Evolutionary conservation across 768 basidiomycete genomes (phyloP).

Genomic region (Pleurotus citrinopileatus): DNA sequence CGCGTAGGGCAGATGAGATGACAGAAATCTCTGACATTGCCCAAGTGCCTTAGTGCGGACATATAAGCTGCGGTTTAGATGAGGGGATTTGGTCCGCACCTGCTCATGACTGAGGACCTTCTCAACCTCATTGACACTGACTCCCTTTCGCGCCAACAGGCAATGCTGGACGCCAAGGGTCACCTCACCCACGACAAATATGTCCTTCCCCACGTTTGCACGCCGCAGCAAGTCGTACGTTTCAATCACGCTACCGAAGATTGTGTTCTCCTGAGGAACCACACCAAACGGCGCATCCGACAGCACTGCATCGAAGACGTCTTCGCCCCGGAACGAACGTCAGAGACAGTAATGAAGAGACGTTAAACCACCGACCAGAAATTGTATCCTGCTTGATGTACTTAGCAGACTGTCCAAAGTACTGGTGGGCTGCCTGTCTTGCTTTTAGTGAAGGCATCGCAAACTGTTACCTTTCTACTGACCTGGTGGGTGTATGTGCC

Average conservation of each 20-base stretch:
- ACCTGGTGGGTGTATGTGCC: constrained; percentile 65
- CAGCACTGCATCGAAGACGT: constrained; percentile 54
- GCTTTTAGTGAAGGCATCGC: neutral
- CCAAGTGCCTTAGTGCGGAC: constrained; percentile 58
- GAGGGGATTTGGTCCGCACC: constrained; percentile 32
- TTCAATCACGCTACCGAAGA: constrained; percentile 70
- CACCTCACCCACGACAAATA: constrained; percentile 58
- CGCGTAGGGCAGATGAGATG: constrained; percentile 48
- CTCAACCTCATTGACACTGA: constrained; percentile 50
- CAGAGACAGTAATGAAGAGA: neutral
- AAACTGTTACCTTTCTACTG: neutral
- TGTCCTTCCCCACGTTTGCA: constrained; percentile 28
- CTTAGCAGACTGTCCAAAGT: constrained; percentile 41
- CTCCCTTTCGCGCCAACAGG: constrained; percentile 60
- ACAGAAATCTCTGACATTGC: constrained; percentile 69
- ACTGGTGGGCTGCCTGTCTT: constrained; percentile 42
- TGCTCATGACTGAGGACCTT: constrained; percentile 78
- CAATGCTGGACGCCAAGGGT: constrained; percentile 65
- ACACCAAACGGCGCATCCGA: constrained; percentile 47
- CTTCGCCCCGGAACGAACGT: constrained; percentile 31
- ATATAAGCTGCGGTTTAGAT: neutral
- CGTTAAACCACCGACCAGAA: constrained; percentile 30
- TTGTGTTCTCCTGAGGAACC: constrained; percentile 81
- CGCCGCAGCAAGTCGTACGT: constrained; percentile 64
- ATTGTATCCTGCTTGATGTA: constrained; percentile 41